Base-by-base conservation (phyloP, 305 asterid genomes). In the Rubia balearica region DNA sequence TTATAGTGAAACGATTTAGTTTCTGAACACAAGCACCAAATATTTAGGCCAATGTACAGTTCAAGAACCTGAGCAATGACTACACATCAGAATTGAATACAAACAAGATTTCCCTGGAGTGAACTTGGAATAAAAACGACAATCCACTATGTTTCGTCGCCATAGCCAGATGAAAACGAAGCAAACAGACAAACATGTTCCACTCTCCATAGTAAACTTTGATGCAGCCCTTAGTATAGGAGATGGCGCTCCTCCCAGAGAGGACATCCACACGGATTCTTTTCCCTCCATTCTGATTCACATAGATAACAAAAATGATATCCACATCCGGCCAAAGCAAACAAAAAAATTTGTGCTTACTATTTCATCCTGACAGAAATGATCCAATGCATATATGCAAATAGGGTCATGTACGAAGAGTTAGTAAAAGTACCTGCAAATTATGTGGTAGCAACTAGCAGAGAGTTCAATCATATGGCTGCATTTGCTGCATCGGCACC, bases 401-500 rank as follows among this genome's bases (percentile, higher is more conserved):
- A 24, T 61, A 10, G 13, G 17, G 46, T 42, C 40, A 71, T 49
- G 42, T 75, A 30, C 33, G 33, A 30, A 30, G 33, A 30, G 3
- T 30, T 30, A 30, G 3, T 30, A 30, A 30, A 30, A 30, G 33
- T 30, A 88, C 91, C 96, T 87, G 91, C 96, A 89, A 70, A 76
- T 62, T 9, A 87, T 84, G 81, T 87, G 96, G 82, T 81, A 77
- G 85, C 91, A 89, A 69, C 96, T 93, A 42, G 73, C 74, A 17
- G 71, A 79, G 77, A 89, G 93, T 46, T 85, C 85, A 49, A 89
- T 83, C 88, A 89, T 81, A 57, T 87, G 84, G 42, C 53, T 78
- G 76, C 96, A 89, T 63, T 84, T 81, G 1, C 74, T 77, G 77
- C 96, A 87, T 68, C 78, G 83, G 22, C 89, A 87, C 94, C 96